Conservation (phyloP, 164 flowering plant genomes). For the Kingdonia uniflora region DNA sequence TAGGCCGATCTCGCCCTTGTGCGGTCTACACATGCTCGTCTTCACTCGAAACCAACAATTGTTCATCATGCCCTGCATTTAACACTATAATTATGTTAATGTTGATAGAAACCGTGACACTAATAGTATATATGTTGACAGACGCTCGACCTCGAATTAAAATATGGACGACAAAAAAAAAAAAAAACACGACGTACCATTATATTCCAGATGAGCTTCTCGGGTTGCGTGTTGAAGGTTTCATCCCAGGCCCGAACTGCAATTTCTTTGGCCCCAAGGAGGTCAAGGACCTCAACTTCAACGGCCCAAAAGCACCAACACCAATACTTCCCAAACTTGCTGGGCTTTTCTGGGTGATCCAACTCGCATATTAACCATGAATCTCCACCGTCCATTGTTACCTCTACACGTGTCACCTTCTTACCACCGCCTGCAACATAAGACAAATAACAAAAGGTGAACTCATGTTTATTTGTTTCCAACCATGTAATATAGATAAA, state of each 20-base stretch:
- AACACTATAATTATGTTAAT: background rate
- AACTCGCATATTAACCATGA: conserved; percentile 58
- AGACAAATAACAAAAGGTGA: no score
- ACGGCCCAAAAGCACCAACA: conserved; percentile 99
- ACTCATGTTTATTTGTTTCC: no score
- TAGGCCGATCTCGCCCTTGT: conserved; percentile 74
- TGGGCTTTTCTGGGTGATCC: conserved; percentile 79
- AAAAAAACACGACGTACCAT: conserved; percentile 80
- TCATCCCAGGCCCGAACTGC: conserved; percentile 98
- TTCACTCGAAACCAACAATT: conserved; percentile 95
- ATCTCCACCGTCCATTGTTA: conserved; percentile 89
- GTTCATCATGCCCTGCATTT: conserved; percentile 94
- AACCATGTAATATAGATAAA: no score
- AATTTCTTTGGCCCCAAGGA: conserved; percentile 74
- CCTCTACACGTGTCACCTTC: conserved; percentile 92
- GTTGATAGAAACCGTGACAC: no score
- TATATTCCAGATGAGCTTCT: conserved; percentile 91
- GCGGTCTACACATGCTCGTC: conserved; percentile 59
- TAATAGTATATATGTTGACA: no score
- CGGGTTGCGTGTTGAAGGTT: conserved; percentile 93
- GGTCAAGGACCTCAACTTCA: conserved; percentile 74
- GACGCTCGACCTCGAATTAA: no score
- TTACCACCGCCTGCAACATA: conserved; percentile 65
- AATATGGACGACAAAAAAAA: no score
- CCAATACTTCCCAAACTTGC: conserved; percentile 80